Evolutionary conservation across 306 rosid genomes (phyloP), one percentile per base, ranked within the genome.

Genomic region (Cicer judaicum): DNA sequence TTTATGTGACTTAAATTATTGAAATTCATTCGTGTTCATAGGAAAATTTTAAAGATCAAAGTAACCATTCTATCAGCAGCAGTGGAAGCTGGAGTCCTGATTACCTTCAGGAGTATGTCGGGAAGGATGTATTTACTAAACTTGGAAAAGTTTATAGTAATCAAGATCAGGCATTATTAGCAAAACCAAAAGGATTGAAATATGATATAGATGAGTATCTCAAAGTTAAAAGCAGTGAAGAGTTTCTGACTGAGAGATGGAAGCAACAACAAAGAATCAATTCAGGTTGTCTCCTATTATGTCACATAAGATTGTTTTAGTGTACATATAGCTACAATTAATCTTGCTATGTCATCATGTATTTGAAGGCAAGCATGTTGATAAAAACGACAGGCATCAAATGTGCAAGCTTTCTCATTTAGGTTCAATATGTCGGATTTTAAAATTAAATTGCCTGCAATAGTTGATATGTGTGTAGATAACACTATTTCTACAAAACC

Each of bases 1-100:
- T 54, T 36, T 29, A 40, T 21, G 70, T 54, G 49, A 43, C 55
- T 49, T 2, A 24, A n/a, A 44, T 67, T 64, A 40, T 54, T 52
- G 74, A 57, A 64, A 78, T 79, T 53, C 74, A 10, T 81, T 39
- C 18, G 13, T 76, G 62, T 78, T 78, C 10, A 3, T 66, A 94
- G 96, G 95, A 80, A 64, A 63, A 19, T 43, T 41, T 8, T 36
- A 85, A 78, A 42, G 87, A 85, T 70, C 89, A 24, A 74, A 68
- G 82, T 48, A 87, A 69, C 82, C 78, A 11, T 53, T 86, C 96
- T 13, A 86, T 71, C 46, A 90, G 97, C 78, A 92, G 98, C 75
- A 88, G 75, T 2, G 99, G 99, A 72, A 95, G 99, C 81, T 95
- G 97, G 93, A 90, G 96, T 84, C 96, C 93, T 1, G 81, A 81